Percentiles rank a stretch among this genome's conserved stretches.
Conservation (phyloP, 768 basidiomycete genomes). For the Albatrellus ellisii region DNA sequence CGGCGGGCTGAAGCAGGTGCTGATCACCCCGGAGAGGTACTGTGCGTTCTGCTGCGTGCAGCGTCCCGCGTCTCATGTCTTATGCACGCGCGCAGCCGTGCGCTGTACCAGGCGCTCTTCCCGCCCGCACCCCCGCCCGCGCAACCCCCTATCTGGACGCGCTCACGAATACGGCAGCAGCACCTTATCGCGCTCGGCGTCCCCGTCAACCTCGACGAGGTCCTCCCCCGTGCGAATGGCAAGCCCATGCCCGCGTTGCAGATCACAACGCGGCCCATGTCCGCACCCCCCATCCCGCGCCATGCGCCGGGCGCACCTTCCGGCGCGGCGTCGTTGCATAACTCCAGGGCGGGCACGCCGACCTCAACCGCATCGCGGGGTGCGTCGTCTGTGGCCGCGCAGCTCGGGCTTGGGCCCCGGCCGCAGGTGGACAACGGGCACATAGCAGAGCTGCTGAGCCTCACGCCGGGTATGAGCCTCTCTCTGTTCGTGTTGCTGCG, state of each 20-base stretch:
- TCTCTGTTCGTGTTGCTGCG: background rate
- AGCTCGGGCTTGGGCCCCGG: constrained; percentile 55
- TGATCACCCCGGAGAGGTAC: constrained; percentile 68
- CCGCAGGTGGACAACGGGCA: constrained; percentile 59
- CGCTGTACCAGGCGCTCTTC: constrained; percentile 60
- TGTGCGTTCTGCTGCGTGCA: constrained; percentile 7
- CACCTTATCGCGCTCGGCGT: constrained; percentile 87
- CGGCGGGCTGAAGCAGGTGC: constrained; percentile 69
- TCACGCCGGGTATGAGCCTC: constrained; percentile 45
- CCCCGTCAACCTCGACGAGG: constrained; percentile 91
- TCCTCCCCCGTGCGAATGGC: constrained; percentile 52
- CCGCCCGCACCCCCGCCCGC: constrained; percentile 57
- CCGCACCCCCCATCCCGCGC: constrained; percentile 59
- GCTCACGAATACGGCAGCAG: constrained; percentile 81
- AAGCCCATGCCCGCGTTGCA: constrained; percentile 68
- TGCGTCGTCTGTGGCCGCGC: constrained; percentile 17
- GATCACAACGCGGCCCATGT: constrained; percentile 72
- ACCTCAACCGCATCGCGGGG: constrained; percentile 22
- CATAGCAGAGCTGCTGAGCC: constrained; percentile 50
- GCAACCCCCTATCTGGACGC: constrained; percentile 88
- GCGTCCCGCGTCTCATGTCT: constrained; percentile 13
- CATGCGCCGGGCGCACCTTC: constrained; percentile 22
- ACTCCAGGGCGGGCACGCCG: constrained; percentile 41
- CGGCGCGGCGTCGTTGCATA: constrained; percentile 24
- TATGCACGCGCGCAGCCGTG: constrained; percentile 41